Evolutionary conservation across 1,284 basidiomycete genomes (phyloP), one percentile per base, ranked within the genome.

Genomic region (Fomitopsis palustris): DNA sequence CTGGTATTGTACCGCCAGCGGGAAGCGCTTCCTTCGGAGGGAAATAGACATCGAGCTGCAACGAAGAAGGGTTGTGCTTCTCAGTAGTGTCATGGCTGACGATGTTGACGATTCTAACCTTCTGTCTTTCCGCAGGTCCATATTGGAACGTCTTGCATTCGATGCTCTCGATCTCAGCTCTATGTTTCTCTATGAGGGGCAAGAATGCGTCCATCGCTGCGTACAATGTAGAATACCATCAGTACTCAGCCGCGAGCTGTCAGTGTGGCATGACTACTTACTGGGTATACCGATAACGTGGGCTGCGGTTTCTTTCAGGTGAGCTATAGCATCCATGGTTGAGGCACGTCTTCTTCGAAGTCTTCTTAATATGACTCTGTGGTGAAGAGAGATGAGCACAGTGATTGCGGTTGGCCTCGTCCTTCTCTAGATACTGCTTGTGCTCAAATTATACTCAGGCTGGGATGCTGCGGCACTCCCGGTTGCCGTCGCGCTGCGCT

Each of bases 31-130:
- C 59, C 1, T 69, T 60, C 1, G 74, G 61, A 0, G 86, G 86
- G 65, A 84, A 85, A 66, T 86, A 87, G 0, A 86, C 74, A 59
- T 84, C 82, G 16, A 84, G 73, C 81, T 83, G 57, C 4, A 25
- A 12, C 31, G 31, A 33, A 7, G 31, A 7, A 6, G 7, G 31
- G 31, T 33, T 7, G 31, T 6, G 31, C 12, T 10, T 33, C 31
- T 33, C 31, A 33, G 12, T 33, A 33, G 31, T 33, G 31, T 33
- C 6, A 33, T n/a, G n/a, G n/a, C n/a, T n/a, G n/a, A n/a, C n/a
- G n/a, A n/a, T n/a, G n/a, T n/a, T n/a, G n/a, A n/a, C n/a, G n/a
- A n/a, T n/a, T n/a, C n/a, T n/a, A n/a, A n/a, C n/a, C n/a, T n/a
- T n/a, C n/a, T n/a, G 31, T 33, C 6, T 2, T 10, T 0, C 12